Conservation (phyloP, 768 basidiomycete genomes). For the Pleurotus salmoneostramineus region DNA sequence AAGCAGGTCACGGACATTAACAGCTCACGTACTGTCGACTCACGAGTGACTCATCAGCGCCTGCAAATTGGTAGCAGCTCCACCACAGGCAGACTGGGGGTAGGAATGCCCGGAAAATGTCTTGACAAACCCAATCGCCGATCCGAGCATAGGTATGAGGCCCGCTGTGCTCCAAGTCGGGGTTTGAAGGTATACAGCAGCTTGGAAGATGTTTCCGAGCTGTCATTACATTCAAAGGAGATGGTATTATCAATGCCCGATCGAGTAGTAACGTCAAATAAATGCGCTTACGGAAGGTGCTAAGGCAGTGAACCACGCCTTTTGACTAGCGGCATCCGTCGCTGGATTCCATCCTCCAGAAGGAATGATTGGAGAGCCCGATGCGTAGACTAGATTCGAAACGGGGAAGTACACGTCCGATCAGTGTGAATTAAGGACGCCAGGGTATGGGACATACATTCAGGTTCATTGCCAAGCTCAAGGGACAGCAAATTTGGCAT, state of each 20-base stretch:
- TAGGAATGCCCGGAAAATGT: conserved; percentile 32
- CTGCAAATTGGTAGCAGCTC: conserved; percentile 28
- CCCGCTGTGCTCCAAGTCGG: conserved; percentile 24
- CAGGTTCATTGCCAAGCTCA: conserved; percentile 35
- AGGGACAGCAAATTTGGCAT: conserved; percentile 30
- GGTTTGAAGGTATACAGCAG: conserved; percentile 23
- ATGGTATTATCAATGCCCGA: neutral
- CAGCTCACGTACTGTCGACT: neutral
- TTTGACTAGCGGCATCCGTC: conserved; percentile 26
- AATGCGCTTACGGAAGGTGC: conserved; percentile 19
- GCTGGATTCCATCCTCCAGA: conserved; percentile 27
- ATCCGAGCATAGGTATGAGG: conserved; percentile 24
- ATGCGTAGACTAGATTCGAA: conserved; percentile 21
- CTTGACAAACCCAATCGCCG: conserved; percentile 21
- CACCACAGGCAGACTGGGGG: conserved; percentile 32
- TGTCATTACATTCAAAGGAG: conserved; percentile 6
- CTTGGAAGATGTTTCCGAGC: conserved; percentile 32
- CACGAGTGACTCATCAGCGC: conserved; percentile 32
- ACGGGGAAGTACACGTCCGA: neutral
- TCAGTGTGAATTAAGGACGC: neutral
- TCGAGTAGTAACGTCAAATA: neutral
- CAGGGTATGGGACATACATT: conserved; percentile 20
- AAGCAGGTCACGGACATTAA: conserved; percentile 6
- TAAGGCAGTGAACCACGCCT: conserved; percentile 25
- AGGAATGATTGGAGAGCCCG: conserved; percentile 26